Evolutionary conservation across 352 stramenopile species (phyloP).

Genomic region (Globisporangium middletonii): DNA sequence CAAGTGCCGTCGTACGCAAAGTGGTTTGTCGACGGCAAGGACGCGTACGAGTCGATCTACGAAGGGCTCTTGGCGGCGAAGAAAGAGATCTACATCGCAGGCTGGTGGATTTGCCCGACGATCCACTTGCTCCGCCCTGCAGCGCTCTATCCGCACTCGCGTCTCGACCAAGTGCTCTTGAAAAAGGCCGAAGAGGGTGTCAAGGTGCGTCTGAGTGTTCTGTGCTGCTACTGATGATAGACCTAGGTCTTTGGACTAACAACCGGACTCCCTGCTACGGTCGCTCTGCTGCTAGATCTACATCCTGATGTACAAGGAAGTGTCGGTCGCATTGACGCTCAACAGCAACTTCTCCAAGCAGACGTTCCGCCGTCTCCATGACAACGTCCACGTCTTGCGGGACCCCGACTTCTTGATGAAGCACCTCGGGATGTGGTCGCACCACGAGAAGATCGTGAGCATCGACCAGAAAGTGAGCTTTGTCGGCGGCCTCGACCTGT

Average conservation of each 20-base stretch:
- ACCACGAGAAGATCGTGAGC: conserved; percentile 92
- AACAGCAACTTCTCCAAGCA: conserved; percentile 84
- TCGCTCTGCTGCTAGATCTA: conserved; percentile 40
- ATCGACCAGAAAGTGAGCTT: conserved; percentile 87
- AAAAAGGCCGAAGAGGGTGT: conserved; percentile 79
- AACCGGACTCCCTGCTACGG: background rate
- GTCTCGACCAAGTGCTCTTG: conserved; percentile 56
- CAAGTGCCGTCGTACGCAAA: conserved; percentile 58
- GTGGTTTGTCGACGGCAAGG: conserved; percentile 81
- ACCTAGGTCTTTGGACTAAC: too few species aligned
- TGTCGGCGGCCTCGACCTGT: conserved; percentile 87
- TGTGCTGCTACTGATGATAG: background rate
- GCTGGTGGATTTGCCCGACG: conserved; percentile 86
- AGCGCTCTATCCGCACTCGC: conserved; percentile 46
- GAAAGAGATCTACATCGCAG: conserved; percentile 89
- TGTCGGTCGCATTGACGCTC: conserved; percentile 72
- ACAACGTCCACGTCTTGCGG: conserved; percentile 83
- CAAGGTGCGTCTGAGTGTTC: conserved; percentile 18
- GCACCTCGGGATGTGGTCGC: conserved; percentile 82
- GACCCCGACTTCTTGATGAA: conserved; percentile 89
- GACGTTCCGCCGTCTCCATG: conserved; percentile 52
- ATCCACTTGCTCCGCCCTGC: conserved; percentile 77
- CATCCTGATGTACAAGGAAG: conserved; percentile 91
- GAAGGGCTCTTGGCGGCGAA: conserved; percentile 48
- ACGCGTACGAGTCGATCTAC: conserved; percentile 72